Base-by-base conservation (phyloP, 352 stramenopile species). In the Phytophthora pistaciae region DNA sequence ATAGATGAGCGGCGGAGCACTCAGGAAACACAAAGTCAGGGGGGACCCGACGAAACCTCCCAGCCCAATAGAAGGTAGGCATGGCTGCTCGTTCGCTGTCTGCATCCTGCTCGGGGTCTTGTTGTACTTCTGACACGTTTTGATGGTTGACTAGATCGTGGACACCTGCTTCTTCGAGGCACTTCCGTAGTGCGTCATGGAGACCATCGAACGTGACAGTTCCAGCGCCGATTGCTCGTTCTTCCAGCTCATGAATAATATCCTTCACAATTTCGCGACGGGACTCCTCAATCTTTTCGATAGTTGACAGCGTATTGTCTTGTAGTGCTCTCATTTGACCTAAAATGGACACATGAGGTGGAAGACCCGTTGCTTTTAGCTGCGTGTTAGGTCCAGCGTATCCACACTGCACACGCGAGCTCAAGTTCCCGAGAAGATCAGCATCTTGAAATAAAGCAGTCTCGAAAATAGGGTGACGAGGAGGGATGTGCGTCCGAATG, bases 281-380 rank as follows among this genome's bases (percentile, higher is more conserved):
- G 6, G 55, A 4, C 7, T 21, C 23, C 20, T 68, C 66, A 13
- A 73, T 44, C 2, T 60, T 48, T 7, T 74, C 33, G 4, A 68
- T 29, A 10, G 53, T 68, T 18, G 36, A 56, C 14, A 64, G 0
- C 25, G 31, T 50, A 6, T 25, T n/a, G 7, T 65, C 25, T 18
- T 57, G 20, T 18, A 74, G 6, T 0, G n/a, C 13, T 40, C 69
- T 74, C 23, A 65, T 73, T 40, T 73, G 21, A 27, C 42, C 20
- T 33, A 66, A 40, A 16, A 74, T 69, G 5, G 36, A 13, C 49
- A 69, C 66, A 31, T 69, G 66, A 2, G 66, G 59, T 7, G 64
- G 57, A 8, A 68, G 38, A 13, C 66, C 66, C 1, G 65, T 72
- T 3, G 65, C 52, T n/a, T 66, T 50, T 5, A 72, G 42, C 3